Evolutionary conservation across 305 asterid species (phyloP).

Genomic region (Plantago coronopus): DNA sequence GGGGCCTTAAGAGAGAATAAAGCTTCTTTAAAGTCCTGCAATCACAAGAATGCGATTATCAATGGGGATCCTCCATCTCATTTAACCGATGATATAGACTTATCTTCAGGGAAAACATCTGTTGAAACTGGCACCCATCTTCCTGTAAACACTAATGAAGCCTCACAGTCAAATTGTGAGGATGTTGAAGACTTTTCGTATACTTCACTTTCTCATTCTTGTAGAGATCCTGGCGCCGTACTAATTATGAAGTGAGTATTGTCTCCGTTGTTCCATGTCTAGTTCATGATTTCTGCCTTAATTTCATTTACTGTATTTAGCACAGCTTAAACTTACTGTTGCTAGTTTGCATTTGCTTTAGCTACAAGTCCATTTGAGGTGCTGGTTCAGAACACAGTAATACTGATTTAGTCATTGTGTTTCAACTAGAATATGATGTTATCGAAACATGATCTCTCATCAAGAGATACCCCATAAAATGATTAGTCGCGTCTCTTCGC

Average conservation of each 20-base stretch:
- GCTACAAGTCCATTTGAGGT: not conserved
- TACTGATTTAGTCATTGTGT: not conserved
- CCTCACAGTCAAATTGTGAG: conserved; percentile 31
- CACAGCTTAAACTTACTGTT: not conserved
- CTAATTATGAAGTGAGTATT: conserved; percentile 39
- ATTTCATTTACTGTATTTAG: conserved; percentile 8
- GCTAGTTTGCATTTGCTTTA: not conserved
- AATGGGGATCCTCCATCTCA: conserved; percentile 25
- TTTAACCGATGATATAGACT: conserved; percentile 30
- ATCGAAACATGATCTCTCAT: not conserved
- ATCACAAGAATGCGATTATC: conserved; percentile 26
- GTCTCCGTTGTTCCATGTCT: conserved; percentile 13
- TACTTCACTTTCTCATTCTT: conserved; percentile 33
- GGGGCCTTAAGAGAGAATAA: conserved; percentile 45
- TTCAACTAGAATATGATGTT: not conserved
- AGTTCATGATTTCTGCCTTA: conserved; percentile 17
- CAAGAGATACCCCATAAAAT: not conserved
- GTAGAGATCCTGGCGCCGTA: conserved; percentile 27
- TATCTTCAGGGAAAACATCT: conserved; percentile 45
- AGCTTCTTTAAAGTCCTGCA: conserved; percentile 32
- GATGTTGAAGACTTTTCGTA: conserved; percentile 32
- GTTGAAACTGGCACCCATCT: conserved; percentile 42
- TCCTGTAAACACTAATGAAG: conserved; percentile 32
- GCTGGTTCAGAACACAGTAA: not conserved
- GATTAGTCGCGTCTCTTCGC: not conserved